These are phyloP conservation scores for Penicillium fuscoglaucum DNA, from an alignment of 2,329 filamentous ascomycete species.

Conservation along the genomic window DNA sequence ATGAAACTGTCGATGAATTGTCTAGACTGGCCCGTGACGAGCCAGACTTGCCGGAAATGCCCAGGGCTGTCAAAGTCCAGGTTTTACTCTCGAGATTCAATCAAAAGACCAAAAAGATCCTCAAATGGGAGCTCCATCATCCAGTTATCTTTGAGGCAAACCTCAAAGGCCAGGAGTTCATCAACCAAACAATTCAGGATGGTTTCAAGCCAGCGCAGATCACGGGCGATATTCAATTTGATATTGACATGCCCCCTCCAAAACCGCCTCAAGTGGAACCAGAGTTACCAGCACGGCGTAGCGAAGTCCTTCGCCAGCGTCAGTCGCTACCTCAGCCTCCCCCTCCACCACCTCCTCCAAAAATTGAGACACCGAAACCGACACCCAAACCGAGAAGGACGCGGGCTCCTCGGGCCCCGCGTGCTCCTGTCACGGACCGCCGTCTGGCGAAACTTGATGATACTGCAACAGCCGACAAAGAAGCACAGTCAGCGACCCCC, in stretches of 20 bases:
- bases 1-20: slow-evolving; percentile 29
- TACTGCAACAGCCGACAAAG: slow-evolving; percentile 11
- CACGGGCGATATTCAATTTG: slow-evolving; percentile 37
- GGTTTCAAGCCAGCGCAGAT: slow-evolving; percentile 36
- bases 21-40: slow-evolving; percentile 30
- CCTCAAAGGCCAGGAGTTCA: slow-evolving; percentile 32
- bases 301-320: not conserved
- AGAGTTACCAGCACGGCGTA: slow-evolving; percentile 8
- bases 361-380: not conserved
- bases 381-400: slow-evolving; percentile 1
- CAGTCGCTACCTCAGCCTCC: not conserved
- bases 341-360: not conserved
- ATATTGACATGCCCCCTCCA: slow-evolving; percentile 21
- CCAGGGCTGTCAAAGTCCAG: slow-evolving; percentile 12
- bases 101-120: slow-evolving; percentile 34
- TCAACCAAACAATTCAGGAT: slow-evolving; percentile 39
- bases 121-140: slow-evolving; percentile 41
- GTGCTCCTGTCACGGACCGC: slow-evolving; percentile 15
- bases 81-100: slow-evolving; percentile 34
- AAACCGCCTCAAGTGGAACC: not conserved
- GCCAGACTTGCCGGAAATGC: slow-evolving; percentile 12
- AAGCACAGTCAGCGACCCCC: slow-evolving; percentile 12
- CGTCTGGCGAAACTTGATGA: slow-evolving; percentile 32
- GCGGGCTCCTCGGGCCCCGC: not conserved
- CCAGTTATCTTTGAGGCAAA: slow-evolving; percentile 30